These are phyloP conservation scores for Plasmodium inui DNA, from an alignment of 169 alveolate species.

Conservation along the genomic window DNA sequence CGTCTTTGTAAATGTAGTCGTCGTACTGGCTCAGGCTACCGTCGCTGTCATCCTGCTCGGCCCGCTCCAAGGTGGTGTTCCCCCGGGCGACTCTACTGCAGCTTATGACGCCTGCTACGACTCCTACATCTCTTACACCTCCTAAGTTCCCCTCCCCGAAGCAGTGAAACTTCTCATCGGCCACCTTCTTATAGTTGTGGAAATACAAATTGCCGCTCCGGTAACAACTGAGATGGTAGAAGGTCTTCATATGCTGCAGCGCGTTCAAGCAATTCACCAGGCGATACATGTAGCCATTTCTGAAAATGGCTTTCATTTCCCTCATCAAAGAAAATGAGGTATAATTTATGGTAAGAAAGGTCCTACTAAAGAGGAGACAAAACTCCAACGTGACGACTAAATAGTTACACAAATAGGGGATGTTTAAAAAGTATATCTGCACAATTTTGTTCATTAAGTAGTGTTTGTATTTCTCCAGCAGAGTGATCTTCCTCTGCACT, in stretches of 20 bases:
- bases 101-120: too few species aligned
- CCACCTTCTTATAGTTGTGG: conserved; percentile 37
- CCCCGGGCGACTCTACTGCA: not conserved
- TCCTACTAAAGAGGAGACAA: conserved; percentile 16
- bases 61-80: not conserved
- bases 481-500: conserved; percentile 10
- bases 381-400: conserved; percentile 31
- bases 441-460: conserved; percentile 32
- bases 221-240: conserved; percentile 30
- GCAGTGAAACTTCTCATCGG: not conserved
- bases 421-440: conserved; percentile 31
- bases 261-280: conserved; percentile 23
- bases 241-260: conserved; percentile 30
- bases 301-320: conserved; percentile 14
- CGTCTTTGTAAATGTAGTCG: conserved; percentile 44
- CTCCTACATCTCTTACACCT: not conserved
- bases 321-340: not conserved
- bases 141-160: not conserved
- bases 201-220: conserved; percentile 27
- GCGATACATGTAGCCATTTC: conserved; percentile 13
- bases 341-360: conserved; percentile 23
- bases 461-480: conserved; percentile 16
- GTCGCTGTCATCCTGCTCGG: not conserved
- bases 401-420: conserved; percentile 57
- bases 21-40: conserved; percentile 15